Evolutionary conservation across 345 rosid species (phyloP), one percentile per base, ranked within the genome.

Genomic region (Jatropha curcas): DNA sequence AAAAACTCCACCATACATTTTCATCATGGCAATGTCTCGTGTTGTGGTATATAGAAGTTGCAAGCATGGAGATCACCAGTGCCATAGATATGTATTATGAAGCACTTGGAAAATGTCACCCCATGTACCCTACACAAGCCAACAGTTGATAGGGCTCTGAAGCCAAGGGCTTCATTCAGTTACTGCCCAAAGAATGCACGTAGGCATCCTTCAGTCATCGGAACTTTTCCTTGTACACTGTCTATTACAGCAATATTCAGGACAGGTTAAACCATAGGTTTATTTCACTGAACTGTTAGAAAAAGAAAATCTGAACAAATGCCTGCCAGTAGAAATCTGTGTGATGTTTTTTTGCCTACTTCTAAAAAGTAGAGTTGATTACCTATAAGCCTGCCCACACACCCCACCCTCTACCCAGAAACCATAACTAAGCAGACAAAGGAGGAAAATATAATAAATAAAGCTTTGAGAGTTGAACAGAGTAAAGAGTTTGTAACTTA

Each of bases 401-500:
- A 34, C 34, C 13, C 2, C 34, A 4, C 27, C 19, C 19, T 58
- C 62, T 58, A 11, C 31, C 27, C 31, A 58, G 9, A 16, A 58
- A 58, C 35, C 12, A 30, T 58, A 58, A 58, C 12, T 16, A 58
- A 16, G 35, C 30, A 58, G 62, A 58, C 6, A 58, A 59, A 34
- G 31, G n/a, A 10, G 69, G 55, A 4, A 0, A 25, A 16, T 2
- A n/a, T n/a, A n/a, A n/a, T n/a, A n/a, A n/a, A n/a, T n/a, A n/a
- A n/a, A n/a, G n/a, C 11, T 37, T 27, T 34, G 33, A 35, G 35
- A 52, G 37, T 59, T 46, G 30, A 72, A 12, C 4, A 30, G 14
- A 30, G 35, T 8, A 66, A 33, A 33, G n/a, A 39, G 53, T 43
- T 43, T 13, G 52, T 65, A 50, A 65, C 86, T 66, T 89, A 94